Percentiles rank a stretch among this genome's conserved stretches.
Conservation (phyloP, 2,329 filamentous ascomycete genomes). For the Fusarium coffeatum region DNA sequence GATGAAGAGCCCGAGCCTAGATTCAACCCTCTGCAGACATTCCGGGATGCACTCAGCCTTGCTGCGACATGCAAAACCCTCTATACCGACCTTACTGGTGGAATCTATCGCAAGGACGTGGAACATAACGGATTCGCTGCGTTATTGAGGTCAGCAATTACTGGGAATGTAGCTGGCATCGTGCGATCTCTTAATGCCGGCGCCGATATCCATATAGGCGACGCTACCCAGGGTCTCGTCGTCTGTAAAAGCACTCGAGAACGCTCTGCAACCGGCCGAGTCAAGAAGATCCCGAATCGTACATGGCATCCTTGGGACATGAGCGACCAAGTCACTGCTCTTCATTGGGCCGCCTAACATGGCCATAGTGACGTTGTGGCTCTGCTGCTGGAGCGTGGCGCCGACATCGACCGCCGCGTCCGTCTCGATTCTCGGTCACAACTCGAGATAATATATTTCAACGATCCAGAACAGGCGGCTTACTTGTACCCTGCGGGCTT, state of each 20-base stretch:
- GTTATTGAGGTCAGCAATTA: neutral
- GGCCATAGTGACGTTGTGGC: neutral
- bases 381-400: neutral
- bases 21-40: neutral
- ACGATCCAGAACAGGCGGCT: neutral
- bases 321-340: conserved; percentile 1
- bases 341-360: conserved; percentile 10
- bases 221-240: neutral
- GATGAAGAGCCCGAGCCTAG: neutral
- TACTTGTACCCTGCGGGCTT: neutral
- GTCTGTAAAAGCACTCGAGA: no score
- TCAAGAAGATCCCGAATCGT: neutral
- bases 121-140: neutral
- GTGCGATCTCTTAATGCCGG: neutral
- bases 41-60: conserved; percentile 8
- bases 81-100: neutral
- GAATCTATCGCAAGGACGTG: conserved; percentile 6
- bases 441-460: neutral
- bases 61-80: conserved; percentile 10
- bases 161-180: neutral
- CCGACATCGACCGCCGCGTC: conserved; percentile 12
- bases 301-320: neutral
- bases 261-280: no score
- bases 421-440: neutral
- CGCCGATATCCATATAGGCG: neutral